phyloP scores from a whole-genome alignment of 495 filamentous ascomycete genomes.

The Podospora pseudoanserina region DNA sequence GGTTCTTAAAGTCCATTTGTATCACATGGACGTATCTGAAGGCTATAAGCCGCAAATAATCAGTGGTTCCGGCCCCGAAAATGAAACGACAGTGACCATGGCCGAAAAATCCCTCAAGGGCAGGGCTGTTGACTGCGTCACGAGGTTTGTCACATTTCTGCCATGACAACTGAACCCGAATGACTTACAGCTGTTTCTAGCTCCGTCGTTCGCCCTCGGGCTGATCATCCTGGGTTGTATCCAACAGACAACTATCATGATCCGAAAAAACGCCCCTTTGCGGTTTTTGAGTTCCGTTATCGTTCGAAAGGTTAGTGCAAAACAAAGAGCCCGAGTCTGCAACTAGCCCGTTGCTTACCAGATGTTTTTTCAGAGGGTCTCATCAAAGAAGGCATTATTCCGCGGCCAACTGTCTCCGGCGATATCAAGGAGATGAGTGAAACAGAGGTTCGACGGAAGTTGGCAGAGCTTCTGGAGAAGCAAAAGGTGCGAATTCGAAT shows the following conservation, averaged over 20 bases:
- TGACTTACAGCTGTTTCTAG: background rate
- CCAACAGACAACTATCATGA: slow-evolving; percentile 1
- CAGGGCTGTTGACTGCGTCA: slow-evolving; percentile 8
- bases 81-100: background rate
- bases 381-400: slow-evolving; percentile 2
- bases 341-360: background rate
- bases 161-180: background rate
- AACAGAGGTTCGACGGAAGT: slow-evolving; percentile 1
- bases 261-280: slow-evolving; percentile 11
- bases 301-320: slow-evolving; percentile 14
- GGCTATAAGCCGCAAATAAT: background rate
- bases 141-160: slow-evolving; percentile 4
- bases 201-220: background rate
- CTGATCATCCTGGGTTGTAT: background rate
- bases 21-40: background rate
- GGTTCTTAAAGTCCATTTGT: background rate
- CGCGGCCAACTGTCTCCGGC: background rate
- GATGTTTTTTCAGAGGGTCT: slow-evolving; percentile 13
- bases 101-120: slow-evolving; percentile 20
- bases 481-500: background rate
- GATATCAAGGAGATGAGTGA: slow-evolving; percentile 5
- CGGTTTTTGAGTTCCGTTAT: slow-evolving; percentile 22
- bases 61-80: background rate
- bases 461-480: background rate
- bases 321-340: background rate